Evolutionary conservation across 441 rosid genomes (phyloP).

Genomic region (Francoa sonchifolia): DNA sequence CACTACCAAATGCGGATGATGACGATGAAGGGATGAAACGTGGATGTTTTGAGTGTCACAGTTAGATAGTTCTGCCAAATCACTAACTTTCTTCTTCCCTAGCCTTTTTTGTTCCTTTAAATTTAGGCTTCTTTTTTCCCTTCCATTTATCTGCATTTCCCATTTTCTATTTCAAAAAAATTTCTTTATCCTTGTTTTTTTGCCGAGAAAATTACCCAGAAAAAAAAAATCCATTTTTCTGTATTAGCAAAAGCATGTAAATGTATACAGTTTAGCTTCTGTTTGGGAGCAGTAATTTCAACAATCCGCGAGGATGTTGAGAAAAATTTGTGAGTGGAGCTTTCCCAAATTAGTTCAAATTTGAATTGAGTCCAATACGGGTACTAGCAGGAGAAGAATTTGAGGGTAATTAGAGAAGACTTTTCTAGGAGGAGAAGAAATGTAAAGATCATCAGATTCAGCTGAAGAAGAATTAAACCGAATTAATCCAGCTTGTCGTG

Average conservation of each 20-base stretch:
- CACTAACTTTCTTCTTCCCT: conserved; percentile 40
- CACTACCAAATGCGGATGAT: conserved; percentile 9
- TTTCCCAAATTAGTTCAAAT: too few relatives aligned
- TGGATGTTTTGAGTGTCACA: conserved; percentile 8
- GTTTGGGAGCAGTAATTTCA: too few relatives aligned
- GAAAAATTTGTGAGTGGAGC: too few relatives aligned
- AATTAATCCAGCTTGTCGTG: conserved; percentile 56
- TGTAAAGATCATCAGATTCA: conserved; percentile 21
- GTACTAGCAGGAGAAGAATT: too few relatives aligned
- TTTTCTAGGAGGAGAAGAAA: too few relatives aligned
- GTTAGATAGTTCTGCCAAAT: conserved; percentile 42
- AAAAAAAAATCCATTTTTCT: too few relatives aligned
- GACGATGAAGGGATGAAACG: conserved; percentile 8
- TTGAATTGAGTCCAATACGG: too few relatives aligned
- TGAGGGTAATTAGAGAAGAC: too few relatives aligned
- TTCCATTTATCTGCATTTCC: conserved; percentile 21
- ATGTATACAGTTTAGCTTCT: too few relatives aligned
- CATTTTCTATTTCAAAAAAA: neutral
- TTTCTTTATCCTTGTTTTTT: neutral
- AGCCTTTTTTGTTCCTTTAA: conserved; percentile 42
- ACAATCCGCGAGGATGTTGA: too few relatives aligned
- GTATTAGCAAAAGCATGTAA: too few relatives aligned
- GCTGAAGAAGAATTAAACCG: conserved; percentile 54
- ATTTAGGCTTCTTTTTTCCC: conserved; percentile 34
- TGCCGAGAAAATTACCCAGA: too few relatives aligned